Evolutionary conservation across 192 early-diverging fungal genomes (phyloP).

Genomic region (Coemansia sp.): DNA sequence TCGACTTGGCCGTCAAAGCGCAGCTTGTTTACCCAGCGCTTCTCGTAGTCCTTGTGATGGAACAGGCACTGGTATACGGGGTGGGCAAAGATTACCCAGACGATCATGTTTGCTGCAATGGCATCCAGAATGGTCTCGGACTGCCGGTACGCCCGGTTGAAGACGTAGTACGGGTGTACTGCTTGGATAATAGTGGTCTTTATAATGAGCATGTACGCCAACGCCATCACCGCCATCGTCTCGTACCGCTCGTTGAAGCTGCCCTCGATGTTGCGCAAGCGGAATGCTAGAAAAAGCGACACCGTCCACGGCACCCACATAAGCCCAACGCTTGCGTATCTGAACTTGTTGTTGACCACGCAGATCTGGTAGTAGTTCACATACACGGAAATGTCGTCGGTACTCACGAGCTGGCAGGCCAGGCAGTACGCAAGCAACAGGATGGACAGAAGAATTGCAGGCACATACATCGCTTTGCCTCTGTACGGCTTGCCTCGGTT

Average conservation of each 20-base stretch:
- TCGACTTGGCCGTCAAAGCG: conserved; percentile 24
- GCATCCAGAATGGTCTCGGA: conserved; percentile 28
- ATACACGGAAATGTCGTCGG: conserved; percentile 9
- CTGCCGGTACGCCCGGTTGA: conserved; percentile 6
- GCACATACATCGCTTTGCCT: conserved; percentile 20
- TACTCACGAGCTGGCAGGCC: conserved; percentile 15
- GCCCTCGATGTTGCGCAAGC: conserved; percentile 40
- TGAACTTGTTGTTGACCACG: conserved; percentile 15
- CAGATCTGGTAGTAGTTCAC: conserved; percentile 21
- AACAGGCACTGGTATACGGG: conserved; percentile 46
- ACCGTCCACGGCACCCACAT: conserved; percentile 25
- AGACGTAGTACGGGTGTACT: conserved; percentile 9
- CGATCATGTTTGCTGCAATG: conserved; percentile 27
- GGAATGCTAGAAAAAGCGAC: not conserved
- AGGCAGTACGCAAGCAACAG: conserved; percentile 25
- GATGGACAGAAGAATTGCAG: conserved; percentile 5
- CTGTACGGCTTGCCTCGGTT: conserved; percentile 32
- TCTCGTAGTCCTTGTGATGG: conserved; percentile 32
- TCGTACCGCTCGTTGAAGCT: conserved; percentile 44
- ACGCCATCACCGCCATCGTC: conserved; percentile 25
- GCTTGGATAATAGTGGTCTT: conserved; percentile 24
- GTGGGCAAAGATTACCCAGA: conserved; percentile 37
- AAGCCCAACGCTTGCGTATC: conserved; percentile 23
- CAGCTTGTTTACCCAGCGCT: conserved; percentile 35
- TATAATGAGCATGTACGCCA: conserved; percentile 21